Conservation (phyloP, 306 rosid genomes). For the Luffa aegyptiaca region DNA sequence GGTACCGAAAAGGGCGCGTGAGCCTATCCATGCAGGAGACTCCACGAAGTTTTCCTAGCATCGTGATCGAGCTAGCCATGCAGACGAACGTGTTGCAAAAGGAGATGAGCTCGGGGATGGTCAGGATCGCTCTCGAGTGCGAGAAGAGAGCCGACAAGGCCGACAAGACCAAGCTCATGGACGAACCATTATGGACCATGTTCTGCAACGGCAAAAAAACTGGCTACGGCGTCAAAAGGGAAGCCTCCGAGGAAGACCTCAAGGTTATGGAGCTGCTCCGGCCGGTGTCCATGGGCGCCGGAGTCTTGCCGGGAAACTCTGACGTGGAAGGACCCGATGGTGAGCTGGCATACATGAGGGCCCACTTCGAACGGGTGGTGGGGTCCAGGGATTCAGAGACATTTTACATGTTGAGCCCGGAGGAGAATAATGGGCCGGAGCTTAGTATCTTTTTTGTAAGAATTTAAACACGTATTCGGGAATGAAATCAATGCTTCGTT, state of each 20-base stretch:
- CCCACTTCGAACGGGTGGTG: slow-evolving; percentile 53
- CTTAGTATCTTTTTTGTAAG: slow-evolving; percentile 72
- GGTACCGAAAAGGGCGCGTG: slow-evolving; percentile 58
- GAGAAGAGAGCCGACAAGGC: slow-evolving; percentile 55
- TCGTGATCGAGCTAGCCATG: slow-evolving; percentile 56
- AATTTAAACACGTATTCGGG: slow-evolving; percentile 9
- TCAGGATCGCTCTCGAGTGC: slow-evolving; percentile 66
- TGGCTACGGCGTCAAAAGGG: slow-evolving; percentile 64
- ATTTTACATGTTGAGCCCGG: slow-evolving; percentile 73
- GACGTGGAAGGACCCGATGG: slow-evolving; percentile 35
- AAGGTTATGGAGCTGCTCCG: slow-evolving; percentile 57
- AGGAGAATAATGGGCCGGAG: slow-evolving; percentile 62
- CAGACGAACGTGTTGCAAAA: slow-evolving; percentile 49
- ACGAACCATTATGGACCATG: slow-evolving; percentile 69
- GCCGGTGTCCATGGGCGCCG: slow-evolving; percentile 77
- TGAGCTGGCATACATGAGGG: slow-evolving; percentile 54
- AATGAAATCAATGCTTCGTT: not conserved
- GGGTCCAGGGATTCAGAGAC: slow-evolving; percentile 76
- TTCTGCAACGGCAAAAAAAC: slow-evolving; percentile 69
- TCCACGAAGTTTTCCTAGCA: slow-evolving; percentile 36
- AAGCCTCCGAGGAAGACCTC: slow-evolving; percentile 52
- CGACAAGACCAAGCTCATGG: slow-evolving; percentile 33
- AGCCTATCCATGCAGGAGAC: slow-evolving; percentile 55
- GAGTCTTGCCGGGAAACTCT: slow-evolving; percentile 44
- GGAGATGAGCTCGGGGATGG: slow-evolving; percentile 66